Conservation (phyloP, 805 yeast species). For the Candida suzukii region DNA sequence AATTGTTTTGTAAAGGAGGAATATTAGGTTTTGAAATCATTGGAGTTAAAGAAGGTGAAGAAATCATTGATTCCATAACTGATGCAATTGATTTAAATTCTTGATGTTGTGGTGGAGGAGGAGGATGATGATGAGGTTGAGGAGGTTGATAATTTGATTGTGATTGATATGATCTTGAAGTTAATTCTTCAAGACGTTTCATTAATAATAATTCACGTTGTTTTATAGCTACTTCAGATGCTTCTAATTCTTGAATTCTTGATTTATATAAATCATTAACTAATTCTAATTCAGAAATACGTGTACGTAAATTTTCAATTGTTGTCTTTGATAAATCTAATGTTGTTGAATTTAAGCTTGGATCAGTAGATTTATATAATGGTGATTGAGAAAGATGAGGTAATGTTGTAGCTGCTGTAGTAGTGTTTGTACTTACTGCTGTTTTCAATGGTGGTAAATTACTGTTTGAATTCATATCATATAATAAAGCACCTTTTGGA, state of each 20-base stretch:
- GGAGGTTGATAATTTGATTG: neutral
- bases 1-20: too few species aligned
- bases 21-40: too few species aligned
- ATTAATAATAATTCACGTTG: slow-evolving; percentile 41
- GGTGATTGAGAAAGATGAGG: slow-evolving; percentile 2
- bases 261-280: slow-evolving; percentile 85
- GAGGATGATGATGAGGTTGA: slow-evolving; percentile 1
- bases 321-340: neutral
- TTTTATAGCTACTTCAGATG: slow-evolving; percentile 49
- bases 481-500: slow-evolving; percentile 1
- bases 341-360: neutral
- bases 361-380: neutral
- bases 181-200: slow-evolving; percentile 40
- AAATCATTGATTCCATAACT: neutral
- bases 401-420: neutral
- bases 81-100: slow-evolving; percentile 1
- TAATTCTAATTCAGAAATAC: slow-evolving; percentile 82
- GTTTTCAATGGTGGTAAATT: neutral
- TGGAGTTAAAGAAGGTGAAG: neutral
- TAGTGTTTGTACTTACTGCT: slow-evolving; percentile 3
- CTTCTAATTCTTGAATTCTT: slow-evolving; percentile 77
- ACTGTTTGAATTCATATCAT: neutral
- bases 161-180: neutral
- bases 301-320: slow-evolving; percentile 43
- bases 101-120: slow-evolving; percentile 1